These are phyloP conservation scores for Rhizopus microsporus DNA, from an alignment of 371 early-diverging fungal genomes.

Conservation along the genomic window DNA sequence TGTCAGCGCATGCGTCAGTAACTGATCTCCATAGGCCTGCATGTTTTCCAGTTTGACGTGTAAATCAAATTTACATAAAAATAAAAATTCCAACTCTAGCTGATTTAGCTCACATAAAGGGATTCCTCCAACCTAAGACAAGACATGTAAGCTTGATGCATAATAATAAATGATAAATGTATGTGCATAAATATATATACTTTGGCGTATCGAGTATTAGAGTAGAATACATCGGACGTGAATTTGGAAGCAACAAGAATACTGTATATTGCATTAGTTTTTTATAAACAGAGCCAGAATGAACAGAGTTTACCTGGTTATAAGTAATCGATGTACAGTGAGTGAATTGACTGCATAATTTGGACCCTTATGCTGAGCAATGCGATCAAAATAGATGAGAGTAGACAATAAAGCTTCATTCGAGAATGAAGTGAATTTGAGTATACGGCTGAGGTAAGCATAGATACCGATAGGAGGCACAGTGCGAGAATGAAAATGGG, in stretches of 20 bases:
- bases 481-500: conserved; percentile 83
- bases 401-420: conserved; percentile 74
- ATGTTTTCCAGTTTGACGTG: conserved; percentile 69
- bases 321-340: conserved; percentile 82
- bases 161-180: background rate
- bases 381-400: conserved; percentile 88
- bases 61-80: conserved; percentile 82
- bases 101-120: conserved; percentile 82
- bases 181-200: conserved; percentile 31
- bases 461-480: conserved; percentile 72
- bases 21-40: conserved; percentile 69
- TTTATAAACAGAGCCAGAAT: background rate
- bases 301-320: conserved; percentile 50
- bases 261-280: conserved; percentile 28
- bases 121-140: conserved; percentile 79
- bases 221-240: conserved; percentile 75
- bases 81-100: conserved; percentile 87
- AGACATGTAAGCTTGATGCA: background rate
- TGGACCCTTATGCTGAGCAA: conserved; percentile 48
- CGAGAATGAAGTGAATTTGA: conserved; percentile 80
- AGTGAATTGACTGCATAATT: conserved; percentile 65
- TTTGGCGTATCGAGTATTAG: conserved; percentile 76
- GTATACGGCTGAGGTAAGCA: conserved; percentile 68
- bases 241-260: conserved; percentile 80
- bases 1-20: conserved; percentile 36